Conservation (phyloP, 176 grass and related monocot species). For the Musa beccarii region DNA sequence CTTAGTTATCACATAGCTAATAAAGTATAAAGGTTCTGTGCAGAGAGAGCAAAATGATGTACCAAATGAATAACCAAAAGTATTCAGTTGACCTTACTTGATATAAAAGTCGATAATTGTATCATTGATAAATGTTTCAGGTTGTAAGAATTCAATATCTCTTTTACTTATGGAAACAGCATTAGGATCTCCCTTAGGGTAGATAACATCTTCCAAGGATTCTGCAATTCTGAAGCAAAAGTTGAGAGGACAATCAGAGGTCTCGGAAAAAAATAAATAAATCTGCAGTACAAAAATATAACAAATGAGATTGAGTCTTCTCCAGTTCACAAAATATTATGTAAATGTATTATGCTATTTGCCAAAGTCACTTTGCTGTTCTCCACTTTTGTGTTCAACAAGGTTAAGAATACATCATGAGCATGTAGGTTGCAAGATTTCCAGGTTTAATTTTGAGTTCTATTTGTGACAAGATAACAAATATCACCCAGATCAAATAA, state of each 20-base stretch:
- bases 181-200: conserved; percentile 91
- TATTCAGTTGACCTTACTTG: conserved; percentile 49
- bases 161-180: conserved; percentile 88
- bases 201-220: conserved; percentile 82
- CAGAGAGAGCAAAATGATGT: background rate
- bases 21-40: background rate
- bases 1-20: background rate
- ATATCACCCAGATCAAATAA: background rate
- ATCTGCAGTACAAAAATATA: too few species aligned
- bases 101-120: conserved; percentile 99
- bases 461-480: background rate
- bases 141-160: conserved; percentile 79
- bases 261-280: conserved; percentile 16
- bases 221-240: conserved; percentile 36
- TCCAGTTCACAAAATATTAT: too few species aligned
- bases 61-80: background rate
- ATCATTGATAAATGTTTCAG: conserved; percentile 98
- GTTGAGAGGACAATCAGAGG: conserved; percentile 5
- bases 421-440: background rate
- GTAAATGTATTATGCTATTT: background rate
- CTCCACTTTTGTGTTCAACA: background rate
- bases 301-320: too few species aligned
- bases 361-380: too few species aligned
- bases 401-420: background rate
- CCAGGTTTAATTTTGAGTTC: background rate